phyloP scores from a whole-genome alignment of 306 rosid genomes.

The Arachis hypogaea region DNA sequence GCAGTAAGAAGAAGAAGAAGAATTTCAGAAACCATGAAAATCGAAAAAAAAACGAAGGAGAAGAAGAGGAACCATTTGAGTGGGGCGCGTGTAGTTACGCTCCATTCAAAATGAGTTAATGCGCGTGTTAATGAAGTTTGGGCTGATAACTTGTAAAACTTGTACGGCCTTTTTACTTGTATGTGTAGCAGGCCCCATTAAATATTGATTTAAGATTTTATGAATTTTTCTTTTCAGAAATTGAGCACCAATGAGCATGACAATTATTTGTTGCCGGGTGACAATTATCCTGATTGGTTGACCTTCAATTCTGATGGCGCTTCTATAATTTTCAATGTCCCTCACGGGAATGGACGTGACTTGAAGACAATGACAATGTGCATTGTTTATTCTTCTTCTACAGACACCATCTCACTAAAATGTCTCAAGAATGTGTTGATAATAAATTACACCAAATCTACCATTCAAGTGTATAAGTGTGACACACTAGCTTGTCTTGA shows the following conservation, averaged over 20 bases:
- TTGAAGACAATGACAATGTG: background rate
- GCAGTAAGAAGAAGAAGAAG: too few species aligned
- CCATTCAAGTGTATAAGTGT: background rate
- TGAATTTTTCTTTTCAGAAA: background rate
- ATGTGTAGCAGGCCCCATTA: too few species aligned
- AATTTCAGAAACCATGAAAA: too few species aligned
- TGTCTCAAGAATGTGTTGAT: background rate
- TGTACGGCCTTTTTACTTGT: too few species aligned
- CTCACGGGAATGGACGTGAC: background rate
- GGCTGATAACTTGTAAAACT: too few species aligned
- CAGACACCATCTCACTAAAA: background rate
- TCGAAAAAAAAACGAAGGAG: too few species aligned
- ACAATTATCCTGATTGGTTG: background rate
- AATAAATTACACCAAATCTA: background rate
- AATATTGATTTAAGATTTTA: too few species aligned
- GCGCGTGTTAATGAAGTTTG: too few species aligned
- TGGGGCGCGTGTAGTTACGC: too few species aligned
- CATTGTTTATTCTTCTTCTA: background rate
- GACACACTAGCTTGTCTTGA: background rate
- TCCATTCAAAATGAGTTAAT: too few species aligned
- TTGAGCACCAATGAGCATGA: background rate
- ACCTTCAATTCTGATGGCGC: background rate
- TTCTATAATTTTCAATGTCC: background rate
- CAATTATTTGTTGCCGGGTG: background rate
- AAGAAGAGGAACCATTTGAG: too few species aligned